phyloP scores from a whole-genome alignment of 306 rosid species.

The Quercus rubra region DNA sequence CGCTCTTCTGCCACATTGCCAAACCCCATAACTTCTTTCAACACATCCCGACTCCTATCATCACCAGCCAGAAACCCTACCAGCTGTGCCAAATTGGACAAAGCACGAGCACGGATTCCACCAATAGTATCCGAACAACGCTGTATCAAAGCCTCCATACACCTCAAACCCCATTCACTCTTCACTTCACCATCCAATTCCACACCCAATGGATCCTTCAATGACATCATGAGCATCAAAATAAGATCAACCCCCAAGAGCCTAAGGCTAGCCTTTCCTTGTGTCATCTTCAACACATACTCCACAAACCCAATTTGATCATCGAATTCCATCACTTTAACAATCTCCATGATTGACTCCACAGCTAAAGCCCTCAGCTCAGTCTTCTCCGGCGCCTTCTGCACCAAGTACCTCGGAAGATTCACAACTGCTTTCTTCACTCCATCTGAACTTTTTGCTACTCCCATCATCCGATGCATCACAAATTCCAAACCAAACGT shows the following conservation, averaged over 20 bases:
- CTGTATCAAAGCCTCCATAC: constrained; percentile 73
- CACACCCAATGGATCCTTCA: constrained; percentile 58
- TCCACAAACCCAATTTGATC: constrained; percentile 73
- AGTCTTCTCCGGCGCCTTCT: constrained; percentile 74
- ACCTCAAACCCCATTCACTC: constrained; percentile 57
- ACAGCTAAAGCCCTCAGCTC: constrained; percentile 81
- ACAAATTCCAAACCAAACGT: constrained; percentile 60
- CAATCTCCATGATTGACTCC: constrained; percentile 69
- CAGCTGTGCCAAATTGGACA: constrained; percentile 69
- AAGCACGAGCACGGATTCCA: constrained; percentile 67
- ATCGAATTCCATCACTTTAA: constrained; percentile 40
- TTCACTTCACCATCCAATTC: constrained; percentile 42
- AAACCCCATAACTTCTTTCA: constrained; percentile 66
- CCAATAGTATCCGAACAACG: constrained; percentile 72
- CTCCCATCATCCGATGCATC: constrained; percentile 26
- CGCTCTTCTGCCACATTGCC: constrained; percentile 24
- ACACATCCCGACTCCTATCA: constrained; percentile 31
- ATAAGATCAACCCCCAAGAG: constrained; percentile 78
- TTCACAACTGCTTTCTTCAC: constrained; percentile 66
- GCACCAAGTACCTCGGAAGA: constrained; percentile 66
- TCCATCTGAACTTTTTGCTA: constrained; percentile 29
- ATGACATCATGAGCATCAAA: constrained; percentile 36
- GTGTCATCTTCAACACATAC: constrained; percentile 63
- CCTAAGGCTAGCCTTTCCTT: constrained; percentile 71
- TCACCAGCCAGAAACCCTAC: constrained; percentile 50